Percentiles rank a stretch among this genome's conserved stretches.
These are phyloP conservation scores for Crotalaria pallida DNA, from an alignment of 306 rosid species.

Conservation along the genomic window DNA sequence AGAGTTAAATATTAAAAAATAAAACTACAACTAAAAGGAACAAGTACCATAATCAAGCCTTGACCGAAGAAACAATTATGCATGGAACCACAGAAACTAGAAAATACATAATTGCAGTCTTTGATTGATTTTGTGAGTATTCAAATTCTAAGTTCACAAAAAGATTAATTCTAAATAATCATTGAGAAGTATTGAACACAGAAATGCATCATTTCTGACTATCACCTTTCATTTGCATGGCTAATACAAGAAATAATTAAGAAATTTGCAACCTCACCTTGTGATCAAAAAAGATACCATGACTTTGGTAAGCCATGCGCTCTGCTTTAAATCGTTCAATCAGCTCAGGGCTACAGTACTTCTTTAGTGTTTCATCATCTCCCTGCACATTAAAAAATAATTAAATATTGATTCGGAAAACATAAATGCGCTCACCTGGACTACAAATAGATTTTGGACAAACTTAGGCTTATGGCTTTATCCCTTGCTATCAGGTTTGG, in stretches of 20 bases:
- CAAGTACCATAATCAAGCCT: slow-evolving; percentile 11
- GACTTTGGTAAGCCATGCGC: slow-evolving; percentile 58
- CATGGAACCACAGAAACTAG: not conserved
- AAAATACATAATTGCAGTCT: not conserved
- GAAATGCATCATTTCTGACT: not conserved
- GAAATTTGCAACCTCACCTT: slow-evolving; percentile 47
- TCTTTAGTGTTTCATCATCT: slow-evolving; percentile 67
- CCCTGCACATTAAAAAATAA: slow-evolving; percentile 43
- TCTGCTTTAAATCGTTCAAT: slow-evolving; percentile 92
- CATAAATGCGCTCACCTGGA: not conserved
- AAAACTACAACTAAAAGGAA: not conserved
- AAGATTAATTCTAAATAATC: not conserved
- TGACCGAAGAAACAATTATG: not conserved
- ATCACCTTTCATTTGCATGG: slow-evolving; percentile 2
- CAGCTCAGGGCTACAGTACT: slow-evolving; percentile 74
- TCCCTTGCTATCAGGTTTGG: slow-evolving; percentile 8
- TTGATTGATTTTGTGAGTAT: not conserved
- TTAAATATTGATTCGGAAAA: slow-evolving; percentile 27
- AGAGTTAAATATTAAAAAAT: slow-evolving; percentile 19
- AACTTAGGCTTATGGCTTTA: not conserved
- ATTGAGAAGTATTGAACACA: not conserved
- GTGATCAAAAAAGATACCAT: slow-evolving; percentile 79
- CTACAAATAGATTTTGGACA: not conserved
- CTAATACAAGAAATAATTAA: not conserved
- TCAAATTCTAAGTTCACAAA: not conserved